Base-by-base conservation (phyloP, 129 eudicot species). In the Gnaphalium uliginosum region DNA sequence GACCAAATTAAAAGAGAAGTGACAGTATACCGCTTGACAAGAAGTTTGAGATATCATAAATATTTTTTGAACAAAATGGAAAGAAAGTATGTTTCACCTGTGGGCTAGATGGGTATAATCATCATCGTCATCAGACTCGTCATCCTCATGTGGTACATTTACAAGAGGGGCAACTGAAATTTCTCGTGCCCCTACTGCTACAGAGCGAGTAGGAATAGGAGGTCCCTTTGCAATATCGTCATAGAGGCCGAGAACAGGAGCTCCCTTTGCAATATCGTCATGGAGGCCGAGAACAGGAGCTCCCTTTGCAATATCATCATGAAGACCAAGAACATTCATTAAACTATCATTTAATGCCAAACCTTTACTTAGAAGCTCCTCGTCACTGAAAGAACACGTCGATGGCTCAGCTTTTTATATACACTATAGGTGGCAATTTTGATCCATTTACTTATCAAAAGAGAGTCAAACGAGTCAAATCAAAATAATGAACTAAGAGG, bases 301-400 rank as follows among this genome's bases (percentile, higher is more conserved):
- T 37, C 43, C 43, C 9, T 63, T 63, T 63, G 68, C 41, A 29
- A 66, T 66, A 32, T 66, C 26, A 66, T 66, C 71, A 66, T 66
- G 71, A 51, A 43, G 51, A 51, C 50, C 71, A 10, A 66, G 50
- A 66, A 66, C 71, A 32, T 33, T 51, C 51, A 66, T 66, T 33
- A 66, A 66, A 66, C 26, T 66, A 66, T 66, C 71, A 66, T 66
- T 66, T 66, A 66, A 66, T 66, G 25, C 71, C 71, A 66, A 35
- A 32, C 71, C 71, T 37, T 66, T 66, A n/a, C 18, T 22, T 66
- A 66, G 71, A 32, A 66, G 71, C 71, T 35, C 51, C 71, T 66
- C 71, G 26, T 66, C 71, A 32, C 71, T 66, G 71, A 66, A 17
- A 32, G 4, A 66, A 66, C 37, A 66, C 17, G 39, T 10, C 17